Evolutionary conservation across 2,329 filamentous ascomycete species (phyloP), one percentile per base, ranked within the genome.

Genomic region (Tolypocladium tropicale): DNA sequence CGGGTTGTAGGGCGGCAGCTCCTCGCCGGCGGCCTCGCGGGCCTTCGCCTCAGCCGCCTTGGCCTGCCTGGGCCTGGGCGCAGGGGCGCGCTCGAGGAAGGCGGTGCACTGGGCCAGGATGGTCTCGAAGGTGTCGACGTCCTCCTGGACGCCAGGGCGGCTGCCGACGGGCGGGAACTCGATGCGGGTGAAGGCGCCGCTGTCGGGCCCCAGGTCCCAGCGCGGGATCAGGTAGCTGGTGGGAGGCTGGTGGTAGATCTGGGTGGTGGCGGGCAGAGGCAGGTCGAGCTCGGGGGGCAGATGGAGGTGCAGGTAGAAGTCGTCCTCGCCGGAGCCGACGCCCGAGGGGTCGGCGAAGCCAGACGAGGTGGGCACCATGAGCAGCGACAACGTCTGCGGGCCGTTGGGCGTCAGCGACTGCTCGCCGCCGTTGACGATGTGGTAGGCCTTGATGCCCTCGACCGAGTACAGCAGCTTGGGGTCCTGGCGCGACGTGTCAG

Each of bases 31-130:
- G 2, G 72, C 70, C 56, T 70, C 67, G 25, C 70, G 72, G 4
- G 74, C 71, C 64, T 77, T 77, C 30, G 72, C 70, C 18, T 61
- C 67, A 33, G 67, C 62, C 6, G 68, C 68, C 63, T 73, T 67
- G 59, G 68, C 63, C 50, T 54, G 63, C 58, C 63, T 63, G 32
- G 67, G 59, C 60, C 71, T 74, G 11, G 82, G 85, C 7, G 89
- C 84, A 43, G 85, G 78, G 11, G 89, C 86, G 49, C 91, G 84
- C 71, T 97, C 93, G 5, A 96, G 81, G 70, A 99, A 97, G 2
- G 93, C 90, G 2, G 93, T 97, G 72, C 93, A 97, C 73, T 97
- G 91, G n/a, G 93, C 93, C 53, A 97, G 79, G 61, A 97, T 97
- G 3, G 93, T 96, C 76, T 97, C 93, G 66, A 96, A 97, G 0